phyloP scores from a whole-genome alignment of 2,329 filamentous ascomycete species.

The Monosporascus sp. region DNA sequence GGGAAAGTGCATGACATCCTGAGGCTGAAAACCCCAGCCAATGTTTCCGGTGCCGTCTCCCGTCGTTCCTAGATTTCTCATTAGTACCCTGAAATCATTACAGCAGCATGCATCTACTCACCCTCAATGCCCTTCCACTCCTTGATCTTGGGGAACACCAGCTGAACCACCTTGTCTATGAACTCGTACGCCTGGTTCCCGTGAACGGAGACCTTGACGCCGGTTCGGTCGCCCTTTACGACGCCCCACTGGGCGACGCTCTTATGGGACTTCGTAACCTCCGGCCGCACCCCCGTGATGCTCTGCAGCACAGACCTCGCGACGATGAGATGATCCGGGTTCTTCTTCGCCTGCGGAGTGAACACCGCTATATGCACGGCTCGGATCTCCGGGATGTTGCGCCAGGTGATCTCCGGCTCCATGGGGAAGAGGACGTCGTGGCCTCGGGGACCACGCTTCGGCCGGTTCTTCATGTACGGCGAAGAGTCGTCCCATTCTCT shows the following conservation, averaged over 20 bases:
- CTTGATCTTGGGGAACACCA: conserved; percentile 93
- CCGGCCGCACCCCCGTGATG: conserved; percentile 72
- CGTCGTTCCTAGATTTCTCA: conserved; percentile 41
- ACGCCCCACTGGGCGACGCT: conserved; percentile 74
- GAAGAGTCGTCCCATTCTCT: conserved; percentile 85
- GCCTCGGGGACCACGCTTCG: conserved; percentile 78
- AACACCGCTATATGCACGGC: conserved; percentile 76
- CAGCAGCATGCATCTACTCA: conserved; percentile 11
- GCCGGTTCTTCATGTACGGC: conserved; percentile 90
- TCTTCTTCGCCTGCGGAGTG: conserved; percentile 63
- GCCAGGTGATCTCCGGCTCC: conserved; percentile 70
- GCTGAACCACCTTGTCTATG: conserved; percentile 79
- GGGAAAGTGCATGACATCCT: conserved; percentile 78
- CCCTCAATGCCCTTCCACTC: conserved; percentile 73
- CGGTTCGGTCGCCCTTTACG: conserved; percentile 63
- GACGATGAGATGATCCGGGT: conserved; percentile 72
- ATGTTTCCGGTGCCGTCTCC: conserved; percentile 90
- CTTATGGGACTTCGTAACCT: conserved; percentile 62
- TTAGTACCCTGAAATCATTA: conserved; percentile 2
- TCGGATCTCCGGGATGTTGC: conserved; percentile 77
- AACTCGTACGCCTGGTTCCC: conserved; percentile 87
- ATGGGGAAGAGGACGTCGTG: conserved; percentile 65
- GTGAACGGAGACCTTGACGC: conserved; percentile 70
- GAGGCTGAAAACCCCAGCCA: conserved; percentile 69
- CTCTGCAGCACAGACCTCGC: conserved; percentile 80